Evolutionary conservation across 108 stramenopile genomes (phyloP).

Genomic region (Cyclotella sp.): DNA sequence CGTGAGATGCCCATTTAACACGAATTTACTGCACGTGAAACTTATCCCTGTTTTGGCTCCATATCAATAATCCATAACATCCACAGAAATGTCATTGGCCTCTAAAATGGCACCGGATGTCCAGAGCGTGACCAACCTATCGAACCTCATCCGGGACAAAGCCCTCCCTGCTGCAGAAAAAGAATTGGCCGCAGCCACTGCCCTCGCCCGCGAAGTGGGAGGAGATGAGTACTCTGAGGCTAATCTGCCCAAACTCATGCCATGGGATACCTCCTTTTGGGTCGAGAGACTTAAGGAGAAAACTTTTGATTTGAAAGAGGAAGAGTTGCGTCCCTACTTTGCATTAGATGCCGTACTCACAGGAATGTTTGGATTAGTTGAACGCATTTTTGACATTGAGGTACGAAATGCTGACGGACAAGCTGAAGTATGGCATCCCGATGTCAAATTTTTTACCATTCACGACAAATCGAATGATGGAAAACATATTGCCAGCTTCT

Average conservation of each 20-base stretch:
- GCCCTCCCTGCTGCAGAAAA: constrained; percentile 91
- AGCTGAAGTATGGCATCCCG: constrained; percentile 95
- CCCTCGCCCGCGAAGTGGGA: constrained; percentile 76
- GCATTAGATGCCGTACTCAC: constrained; percentile 92
- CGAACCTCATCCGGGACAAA: constrained; percentile 90
- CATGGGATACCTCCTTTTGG: constrained; percentile 94
- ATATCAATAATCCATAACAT: not conserved
- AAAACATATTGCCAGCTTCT: constrained; percentile 96
- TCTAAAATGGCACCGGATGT: constrained; percentile 96
- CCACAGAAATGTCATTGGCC: constrained; percentile 68
- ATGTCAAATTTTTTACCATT: constrained; percentile 95
- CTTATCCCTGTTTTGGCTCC: not conserved
- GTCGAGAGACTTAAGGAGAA: constrained; percentile 96
- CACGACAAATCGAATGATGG: constrained; percentile 76
- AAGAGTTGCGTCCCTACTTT: constrained; percentile 97
- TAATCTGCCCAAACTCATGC: constrained; percentile 77
- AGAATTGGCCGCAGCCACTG: constrained; percentile 90
- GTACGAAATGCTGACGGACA: constrained; percentile 89
- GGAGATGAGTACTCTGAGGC: constrained; percentile 80
- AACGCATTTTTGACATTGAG: constrained; percentile 91
- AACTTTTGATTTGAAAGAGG: constrained; percentile 93
- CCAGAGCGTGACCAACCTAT: constrained; percentile 82
- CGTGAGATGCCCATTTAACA: not conserved
- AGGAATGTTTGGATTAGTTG: constrained; percentile 92
- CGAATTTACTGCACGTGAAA: not conserved